Evolutionary conservation across 306 rosid genomes (phyloP).

Genomic region (Begonia peltatifolia): DNA sequence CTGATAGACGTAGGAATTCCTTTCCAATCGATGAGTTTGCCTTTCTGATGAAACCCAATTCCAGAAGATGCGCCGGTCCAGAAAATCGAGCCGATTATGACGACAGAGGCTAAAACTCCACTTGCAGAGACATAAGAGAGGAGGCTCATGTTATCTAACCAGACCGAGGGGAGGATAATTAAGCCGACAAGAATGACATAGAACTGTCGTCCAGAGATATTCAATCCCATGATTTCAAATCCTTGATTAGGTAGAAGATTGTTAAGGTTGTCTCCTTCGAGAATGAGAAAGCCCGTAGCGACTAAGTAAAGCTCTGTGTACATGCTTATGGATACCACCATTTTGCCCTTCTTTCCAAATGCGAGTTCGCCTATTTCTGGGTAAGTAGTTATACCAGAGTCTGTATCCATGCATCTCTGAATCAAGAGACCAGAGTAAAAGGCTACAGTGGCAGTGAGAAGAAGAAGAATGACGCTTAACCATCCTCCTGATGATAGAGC

Average conservation of each 20-base stretch:
- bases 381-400: constrained; percentile 40
- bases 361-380: constrained; percentile 71
- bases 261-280: constrained; percentile 68
- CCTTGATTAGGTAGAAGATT: constrained; percentile 29
- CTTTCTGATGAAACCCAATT: constrained; percentile 37
- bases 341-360: constrained; percentile 48
- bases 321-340: constrained; percentile 37
- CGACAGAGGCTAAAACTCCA: constrained; percentile 62
- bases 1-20: constrained; percentile 61
- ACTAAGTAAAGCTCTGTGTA: constrained; percentile 65
- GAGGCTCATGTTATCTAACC: constrained; percentile 59
- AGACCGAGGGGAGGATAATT: constrained; percentile 53
- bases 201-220: constrained; percentile 24
- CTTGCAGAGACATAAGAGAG: constrained; percentile 74
- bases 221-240: constrained; percentile 25
- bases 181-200: constrained; percentile 45
- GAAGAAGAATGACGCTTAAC: constrained; percentile 48
- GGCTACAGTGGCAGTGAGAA: constrained; percentile 26
- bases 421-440: constrained; percentile 56
- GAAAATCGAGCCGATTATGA: constrained; percentile 41
- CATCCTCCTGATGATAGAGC: constrained; percentile 83
- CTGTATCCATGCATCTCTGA: constrained; percentile 56
- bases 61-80: constrained; percentile 55
- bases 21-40: constrained; percentile 31
- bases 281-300: constrained; percentile 58